Evolutionary conservation across 2,329 filamentous ascomycete genomes (phyloP), one percentile per base, ranked within the genome.

Genomic region (Cladobotryum mycophilum): DNA sequence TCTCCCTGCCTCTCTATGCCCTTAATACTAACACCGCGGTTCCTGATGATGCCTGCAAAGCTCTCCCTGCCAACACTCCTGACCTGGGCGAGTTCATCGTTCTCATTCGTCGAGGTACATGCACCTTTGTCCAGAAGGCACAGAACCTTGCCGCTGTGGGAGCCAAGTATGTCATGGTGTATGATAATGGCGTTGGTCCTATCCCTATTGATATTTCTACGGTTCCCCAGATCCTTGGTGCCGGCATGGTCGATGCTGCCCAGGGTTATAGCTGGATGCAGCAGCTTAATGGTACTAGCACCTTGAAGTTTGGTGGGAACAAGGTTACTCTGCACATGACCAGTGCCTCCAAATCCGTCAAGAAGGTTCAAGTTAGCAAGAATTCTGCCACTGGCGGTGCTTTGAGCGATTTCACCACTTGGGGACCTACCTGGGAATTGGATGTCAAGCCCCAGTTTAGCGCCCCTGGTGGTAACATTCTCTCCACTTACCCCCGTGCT

Each of bases 341-440:
- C 1, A 69, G 74, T 49, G 68, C 71, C 1, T 42, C 57, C 1
- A 67, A 69, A 4, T 67, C 70, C 2, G 30, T 44, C 15, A 54
- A 62, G 22, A 60, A 44, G 17, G 25, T 51, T 7, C 34, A 43
- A 6, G 41, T 47, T 8, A 53, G 58, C 34, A 36, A 56, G 46
- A 80, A 80, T 64, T 65, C 62, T 1, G 46, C 57, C 0, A 76
- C 73, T 0, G 78, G 75, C 1, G 81, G 81, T 6, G 76, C 72
- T 42, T 60, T 77, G 34, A 80, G 75, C 58, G 64, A 63, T 5
- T 82, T 69, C 61, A 79, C 76, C 40, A 76, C 74, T 5, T 85
- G 80, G 81, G 81, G 81, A 7, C 81, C 81, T 2, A 80, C 75
- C 3, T 83, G 73, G 62, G 80, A 84, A 58, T 68, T 80, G 55